Conservation (phyloP, 495 filamentous ascomycete species). For the Hyaloscypha variabilis region DNA sequence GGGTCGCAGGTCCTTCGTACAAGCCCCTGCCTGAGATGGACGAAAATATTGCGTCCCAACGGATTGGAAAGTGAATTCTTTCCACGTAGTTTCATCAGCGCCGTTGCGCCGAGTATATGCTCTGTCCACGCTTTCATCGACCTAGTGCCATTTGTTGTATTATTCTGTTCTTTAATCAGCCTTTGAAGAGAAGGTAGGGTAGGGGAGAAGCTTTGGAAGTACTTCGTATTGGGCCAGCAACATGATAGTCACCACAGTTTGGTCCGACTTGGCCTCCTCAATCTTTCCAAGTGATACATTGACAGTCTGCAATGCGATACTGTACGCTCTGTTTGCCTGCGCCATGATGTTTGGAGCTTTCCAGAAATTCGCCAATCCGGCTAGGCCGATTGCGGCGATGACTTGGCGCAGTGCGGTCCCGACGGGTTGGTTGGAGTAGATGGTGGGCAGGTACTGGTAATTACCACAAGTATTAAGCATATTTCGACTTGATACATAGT, state of each 20-base stretch:
- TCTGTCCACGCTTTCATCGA: conserved; percentile 47
- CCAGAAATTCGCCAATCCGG: conserved; percentile 48
- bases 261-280: conserved; percentile 48
- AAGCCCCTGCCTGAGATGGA: conserved; percentile 40
- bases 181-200: too few species aligned
- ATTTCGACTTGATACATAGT: conserved; percentile 39
- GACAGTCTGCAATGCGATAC: conserved; percentile 43
- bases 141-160: conserved; percentile 25
- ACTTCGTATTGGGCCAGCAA: conserved; percentile 43
- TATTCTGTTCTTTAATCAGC: neutral
- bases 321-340: conserved; percentile 48
- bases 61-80: conserved; percentile 46
- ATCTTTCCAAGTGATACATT: conserved; percentile 45
- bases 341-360: conserved; percentile 36
- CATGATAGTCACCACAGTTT: conserved; percentile 51
- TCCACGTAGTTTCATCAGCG: conserved; percentile 50
- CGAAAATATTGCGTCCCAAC: conserved; percentile 45
- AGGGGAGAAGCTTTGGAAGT: neutral
- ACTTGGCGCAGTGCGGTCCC: conserved; percentile 40
- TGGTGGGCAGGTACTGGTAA: conserved; percentile 30
- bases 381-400: conserved; percentile 48
- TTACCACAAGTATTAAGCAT: conserved; percentile 31
- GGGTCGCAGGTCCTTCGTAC: too few species aligned
- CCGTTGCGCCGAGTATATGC: conserved; percentile 50
- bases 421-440: conserved; percentile 21